Evolutionary conservation across 2,329 filamentous ascomycete species (phyloP).

Genomic region (Hypocreales sp.): DNA sequence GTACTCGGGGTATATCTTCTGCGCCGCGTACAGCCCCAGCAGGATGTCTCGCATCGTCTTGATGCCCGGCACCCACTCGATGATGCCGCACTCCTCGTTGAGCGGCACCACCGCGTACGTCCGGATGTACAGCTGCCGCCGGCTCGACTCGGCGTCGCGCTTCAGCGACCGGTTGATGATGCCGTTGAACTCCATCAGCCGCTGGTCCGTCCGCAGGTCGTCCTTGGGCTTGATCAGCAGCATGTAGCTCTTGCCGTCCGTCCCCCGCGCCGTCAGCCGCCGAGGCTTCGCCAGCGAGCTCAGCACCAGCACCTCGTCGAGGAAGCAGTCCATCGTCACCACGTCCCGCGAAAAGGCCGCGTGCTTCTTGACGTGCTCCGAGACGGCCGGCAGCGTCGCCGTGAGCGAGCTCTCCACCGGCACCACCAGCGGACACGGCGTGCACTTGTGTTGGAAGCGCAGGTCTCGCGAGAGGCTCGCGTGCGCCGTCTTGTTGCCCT

Average conservation of each 20-base stretch:
- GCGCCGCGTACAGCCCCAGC: slow-evolving; percentile 59
- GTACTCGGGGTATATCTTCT: slow-evolving; percentile 58
- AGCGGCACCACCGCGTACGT: slow-evolving; percentile 94
- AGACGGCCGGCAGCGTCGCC: slow-evolving; percentile 60
- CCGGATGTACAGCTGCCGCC: slow-evolving; percentile 83
- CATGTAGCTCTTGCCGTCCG: slow-evolving; percentile 77
- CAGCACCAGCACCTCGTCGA: slow-evolving; percentile 79
- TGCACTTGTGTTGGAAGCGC: slow-evolving; percentile 69
- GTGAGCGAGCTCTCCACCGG: slow-evolving; percentile 76
- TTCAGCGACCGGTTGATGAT: slow-evolving; percentile 96
- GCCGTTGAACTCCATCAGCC: slow-evolving; percentile 96
- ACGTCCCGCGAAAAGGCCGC: slow-evolving; percentile 78
- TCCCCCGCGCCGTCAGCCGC: slow-evolving; percentile 75
- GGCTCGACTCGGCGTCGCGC: slow-evolving; percentile 77
- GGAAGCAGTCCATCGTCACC: slow-evolving; percentile 65
- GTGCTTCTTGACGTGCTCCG: slow-evolving; percentile 61
- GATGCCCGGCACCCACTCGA: slow-evolving; percentile 96
- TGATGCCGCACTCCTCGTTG: slow-evolving; percentile 93
- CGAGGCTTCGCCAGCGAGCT: slow-evolving; percentile 86
- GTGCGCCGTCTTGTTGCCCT: slow-evolving; percentile 45
- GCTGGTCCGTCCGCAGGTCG: slow-evolving; percentile 91
- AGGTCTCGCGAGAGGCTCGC: slow-evolving; percentile 68
- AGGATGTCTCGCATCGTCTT: slow-evolving; percentile 89
- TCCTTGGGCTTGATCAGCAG: slow-evolving; percentile 96
- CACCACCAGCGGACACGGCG: slow-evolving; percentile 74